A percentile compares a stretch with the other conserved stretches of the same genome.
These are phyloP conservation scores for Hanseniaspora mollemarum DNA, from an alignment of 805 yeast species.

Conservation along the genomic window DNA sequence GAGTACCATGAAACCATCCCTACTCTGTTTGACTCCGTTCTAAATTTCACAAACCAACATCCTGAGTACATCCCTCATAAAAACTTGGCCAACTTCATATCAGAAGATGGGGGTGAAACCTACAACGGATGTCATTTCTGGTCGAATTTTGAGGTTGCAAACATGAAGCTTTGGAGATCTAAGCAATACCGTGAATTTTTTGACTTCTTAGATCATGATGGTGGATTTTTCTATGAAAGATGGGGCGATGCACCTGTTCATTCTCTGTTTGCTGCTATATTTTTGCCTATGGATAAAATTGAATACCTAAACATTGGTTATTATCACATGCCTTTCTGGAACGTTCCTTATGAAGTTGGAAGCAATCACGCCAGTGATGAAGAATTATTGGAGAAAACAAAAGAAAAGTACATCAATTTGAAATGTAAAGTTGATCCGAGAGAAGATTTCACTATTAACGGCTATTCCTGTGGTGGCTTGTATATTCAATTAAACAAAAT, in stretches of 20 bases:
- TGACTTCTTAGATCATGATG: constrained; percentile 48
- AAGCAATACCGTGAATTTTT: constrained; percentile 49
- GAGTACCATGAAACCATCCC: constrained; percentile 55
- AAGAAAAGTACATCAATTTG: constrained; percentile 33
- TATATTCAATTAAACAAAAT: constrained; percentile 43
- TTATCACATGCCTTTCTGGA: constrained; percentile 59
- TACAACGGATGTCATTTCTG: constrained; percentile 74
- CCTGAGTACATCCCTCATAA: constrained; percentile 36
- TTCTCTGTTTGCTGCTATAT: constrained; percentile 57
- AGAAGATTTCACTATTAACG: constrained; percentile 61
- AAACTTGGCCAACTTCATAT: constrained; percentile 51
- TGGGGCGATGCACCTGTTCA: constrained; percentile 96
- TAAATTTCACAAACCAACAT: constrained; percentile 36
- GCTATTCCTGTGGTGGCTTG: constrained; percentile 56
- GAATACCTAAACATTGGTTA: constrained; percentile 72
- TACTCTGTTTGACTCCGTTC: constrained; percentile 46
- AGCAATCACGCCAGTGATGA: constrained; percentile 5
- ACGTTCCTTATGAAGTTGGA: constrained; percentile 44
- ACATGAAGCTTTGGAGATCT: constrained; percentile 55
- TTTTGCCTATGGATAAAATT: constrained; percentile 44
- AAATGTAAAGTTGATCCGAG: constrained; percentile 65
- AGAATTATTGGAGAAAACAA: constrained; percentile 28
- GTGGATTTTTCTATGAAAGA: constrained; percentile 77
- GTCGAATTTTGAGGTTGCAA: constrained; percentile 70
- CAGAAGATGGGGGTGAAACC: constrained; percentile 49